Conservation (phyloP, 257 asterid species). For the Lithospermum erythrorhizon region DNA sequence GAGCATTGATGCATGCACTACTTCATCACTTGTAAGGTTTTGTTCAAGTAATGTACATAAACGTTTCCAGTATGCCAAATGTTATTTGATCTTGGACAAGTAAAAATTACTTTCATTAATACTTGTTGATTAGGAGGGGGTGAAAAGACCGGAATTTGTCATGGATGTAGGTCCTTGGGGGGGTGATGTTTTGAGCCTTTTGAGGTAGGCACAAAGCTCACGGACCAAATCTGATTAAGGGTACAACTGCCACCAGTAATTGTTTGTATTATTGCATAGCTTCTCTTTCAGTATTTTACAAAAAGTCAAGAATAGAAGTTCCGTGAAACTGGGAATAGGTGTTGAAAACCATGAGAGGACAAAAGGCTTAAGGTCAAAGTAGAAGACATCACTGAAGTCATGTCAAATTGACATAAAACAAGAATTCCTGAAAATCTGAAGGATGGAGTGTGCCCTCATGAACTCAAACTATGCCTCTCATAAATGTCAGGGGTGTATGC, state of each 20-base stretch:
- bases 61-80: too few relatives aligned
- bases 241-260: background rate
- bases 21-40: too few relatives aligned
- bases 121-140: background rate
- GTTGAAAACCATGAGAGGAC: background rate
- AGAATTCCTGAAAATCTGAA: background rate
- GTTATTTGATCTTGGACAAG: too few relatives aligned
- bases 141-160: background rate
- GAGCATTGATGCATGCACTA: background rate
- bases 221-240: constrained; percentile 1
- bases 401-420: background rate
- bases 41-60: too few relatives aligned
- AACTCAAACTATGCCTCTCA: background rate
- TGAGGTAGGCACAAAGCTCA: constrained; percentile 2
- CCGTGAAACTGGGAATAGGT: constrained; percentile 15
- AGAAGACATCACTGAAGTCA: background rate
- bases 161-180: constrained; percentile 3
- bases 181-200: background rate
- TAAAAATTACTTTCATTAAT: too few relatives aligned
- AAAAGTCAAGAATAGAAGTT: constrained; percentile 2
- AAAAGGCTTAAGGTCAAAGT: background rate
- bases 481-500: background rate
- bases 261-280: background rate
- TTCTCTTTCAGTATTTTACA: too few relatives aligned
- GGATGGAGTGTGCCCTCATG: background rate